Base-by-base conservation (phyloP, 441 rosid genomes). In the Manihot esculenta region DNA sequence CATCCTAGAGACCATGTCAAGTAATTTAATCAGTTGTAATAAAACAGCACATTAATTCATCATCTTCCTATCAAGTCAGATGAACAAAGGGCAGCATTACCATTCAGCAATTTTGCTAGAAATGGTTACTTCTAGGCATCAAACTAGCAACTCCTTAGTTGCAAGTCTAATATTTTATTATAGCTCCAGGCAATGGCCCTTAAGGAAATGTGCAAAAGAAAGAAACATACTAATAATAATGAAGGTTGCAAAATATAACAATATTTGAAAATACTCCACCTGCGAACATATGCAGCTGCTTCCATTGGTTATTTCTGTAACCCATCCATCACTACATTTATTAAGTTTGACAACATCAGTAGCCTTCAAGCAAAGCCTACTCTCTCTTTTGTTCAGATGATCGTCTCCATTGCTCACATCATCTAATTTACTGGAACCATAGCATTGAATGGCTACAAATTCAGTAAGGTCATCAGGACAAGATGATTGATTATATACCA, bases 261-360 rank as follows among this genome's bases (percentile, higher is more conserved):
- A 30, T 20, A 56, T 14, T 54, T 45, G 17, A 20, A 21, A 41
- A 58, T 53, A 20, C 44, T 57, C 17, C 78, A 93, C 97, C 92
- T 83, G 78, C 33, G 85, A 76, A 77, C 97, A 89, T 1, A 73
- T 33, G 50, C 92, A 87, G 68, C 66, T 76, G 79, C 85, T 89
- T 70, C 78, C 78, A 24, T 54, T 73, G 60, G 71, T 79, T 15
- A 70, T 69, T 64, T 77, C 68, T 21, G 76, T 57, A 58, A 73
- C 57, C 90, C 87, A 85, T 60, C 87, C 90, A 70, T 79, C 78
- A 42, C 88, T 85, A 27, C 97, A 92, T 80, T 87, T 94, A 56
- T 74, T 81, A 59, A 84, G 89, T 79, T 84, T 86, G 73, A 94
- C 88, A 60, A 86, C 78, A 66, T 90, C 86, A 68, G 73, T 82